A percentile compares a stretch with the other conserved stretches of the same genome.
Conservation (phyloP, 2,329 filamentous ascomycete genomes). For the Phaeosphaeria sp. region DNA sequence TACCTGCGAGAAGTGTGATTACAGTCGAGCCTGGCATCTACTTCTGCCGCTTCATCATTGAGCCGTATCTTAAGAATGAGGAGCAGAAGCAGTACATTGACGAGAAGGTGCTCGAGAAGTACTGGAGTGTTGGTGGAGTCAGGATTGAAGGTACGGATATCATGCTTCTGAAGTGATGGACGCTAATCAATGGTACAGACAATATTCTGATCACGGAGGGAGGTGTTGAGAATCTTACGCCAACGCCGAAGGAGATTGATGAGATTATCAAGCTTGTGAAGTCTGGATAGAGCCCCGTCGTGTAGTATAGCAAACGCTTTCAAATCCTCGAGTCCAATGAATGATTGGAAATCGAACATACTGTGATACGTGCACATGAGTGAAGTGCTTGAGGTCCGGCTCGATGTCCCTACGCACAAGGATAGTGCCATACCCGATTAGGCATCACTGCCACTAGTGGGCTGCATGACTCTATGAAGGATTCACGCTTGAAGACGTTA, state of each 20-base stretch:
- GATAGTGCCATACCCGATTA: background rate
- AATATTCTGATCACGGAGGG: slow-evolving; percentile 80
- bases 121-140: slow-evolving; percentile 84
- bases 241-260: slow-evolving; percentile 74
- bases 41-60: slow-evolving; percentile 76
- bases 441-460: background rate
- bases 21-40: slow-evolving; percentile 94
- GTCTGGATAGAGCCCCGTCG: slow-evolving; percentile 16
- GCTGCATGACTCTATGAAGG: background rate
- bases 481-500: background rate
- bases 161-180: background rate
- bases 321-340: background rate
- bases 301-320: background rate
- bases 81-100: slow-evolving; percentile 71
- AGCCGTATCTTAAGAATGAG: slow-evolving; percentile 70
- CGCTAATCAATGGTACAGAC: slow-evolving; percentile 56
- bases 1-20: slow-evolving; percentile 83
- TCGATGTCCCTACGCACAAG: background rate
- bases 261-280: slow-evolving; percentile 70
- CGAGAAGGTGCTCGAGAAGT: slow-evolving; percentile 67
- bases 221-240: slow-evolving; percentile 84
- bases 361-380: background rate
- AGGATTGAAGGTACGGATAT: slow-evolving; percentile 71
- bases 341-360: background rate
- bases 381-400: background rate